These are phyloP conservation scores for Aspergillus taichungensis DNA, from an alignment of 495 filamentous ascomycete species.

Conservation along the genomic window DNA sequence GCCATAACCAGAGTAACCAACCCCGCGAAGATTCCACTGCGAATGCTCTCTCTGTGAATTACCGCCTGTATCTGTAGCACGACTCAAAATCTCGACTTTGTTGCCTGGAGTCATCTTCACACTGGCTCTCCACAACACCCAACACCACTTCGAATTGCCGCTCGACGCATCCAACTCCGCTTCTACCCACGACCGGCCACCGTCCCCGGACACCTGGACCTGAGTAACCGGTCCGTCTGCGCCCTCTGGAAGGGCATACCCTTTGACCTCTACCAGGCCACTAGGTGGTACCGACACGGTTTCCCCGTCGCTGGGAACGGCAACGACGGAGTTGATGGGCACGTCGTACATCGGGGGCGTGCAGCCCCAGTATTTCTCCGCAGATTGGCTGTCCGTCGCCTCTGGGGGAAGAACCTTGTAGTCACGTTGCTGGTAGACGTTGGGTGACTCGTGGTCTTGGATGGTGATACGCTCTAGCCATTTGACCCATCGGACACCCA, in stretches of 20 bases:
- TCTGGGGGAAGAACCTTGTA: constrained; percentile 56
- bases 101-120: constrained; percentile 22
- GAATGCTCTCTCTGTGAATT: constrained; percentile 39
- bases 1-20: constrained; percentile 54
- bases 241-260: constrained; percentile 49
- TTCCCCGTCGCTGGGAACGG: constrained; percentile 32
- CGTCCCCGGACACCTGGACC: constrained; percentile 45
- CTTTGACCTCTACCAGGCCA: constrained; percentile 38
- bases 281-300: constrained; percentile 23
- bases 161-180: constrained; percentile 8
- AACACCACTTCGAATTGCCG: constrained; percentile 35
- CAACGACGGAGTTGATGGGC: constrained; percentile 53
- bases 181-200: constrained; percentile 41
- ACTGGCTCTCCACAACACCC: constrained; percentile 38
- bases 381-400: constrained; percentile 40
- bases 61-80: constrained; percentile 43
- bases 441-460: constrained; percentile 46
- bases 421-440: constrained; percentile 52
- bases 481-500: constrained; percentile 55
- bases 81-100: constrained; percentile 37
- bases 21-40: constrained; percentile 51
- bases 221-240: constrained; percentile 42
- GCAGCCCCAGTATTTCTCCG: constrained; percentile 44
- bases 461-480: constrained; percentile 55
- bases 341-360: constrained; percentile 50